These are phyloP conservation scores for Phytophthora cactorum DNA, from an alignment of 352 stramenopile species.

Conservation along the genomic window DNA sequence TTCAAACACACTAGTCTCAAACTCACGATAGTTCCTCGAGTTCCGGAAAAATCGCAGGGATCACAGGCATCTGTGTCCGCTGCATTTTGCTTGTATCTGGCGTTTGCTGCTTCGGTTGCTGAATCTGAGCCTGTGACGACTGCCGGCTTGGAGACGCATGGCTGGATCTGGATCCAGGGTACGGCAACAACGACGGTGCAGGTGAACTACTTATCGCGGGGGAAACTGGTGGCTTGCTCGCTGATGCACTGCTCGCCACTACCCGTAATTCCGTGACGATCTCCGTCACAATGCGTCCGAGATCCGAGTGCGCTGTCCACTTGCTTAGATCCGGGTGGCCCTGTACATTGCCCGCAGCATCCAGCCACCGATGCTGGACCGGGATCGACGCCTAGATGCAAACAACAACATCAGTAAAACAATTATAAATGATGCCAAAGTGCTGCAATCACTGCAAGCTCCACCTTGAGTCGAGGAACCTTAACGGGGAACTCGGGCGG, in stretches of 20 bases:
- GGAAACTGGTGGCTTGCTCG: conserved; percentile 33
- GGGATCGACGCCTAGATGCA: conserved; percentile 61
- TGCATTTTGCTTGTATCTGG: conserved; percentile 49
- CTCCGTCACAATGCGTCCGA: conserved; percentile 81
- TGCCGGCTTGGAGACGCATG: conserved; percentile 39
- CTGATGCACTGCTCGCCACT: conserved; percentile 17
- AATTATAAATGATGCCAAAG: not conserved
- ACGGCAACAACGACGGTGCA: conserved; percentile 27
- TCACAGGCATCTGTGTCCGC: conserved; percentile 77
- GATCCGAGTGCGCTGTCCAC: conserved; percentile 85
- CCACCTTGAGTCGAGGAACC: conserved; percentile 66
- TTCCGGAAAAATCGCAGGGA: conserved; percentile 74
- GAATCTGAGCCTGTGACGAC: conserved; percentile 41
- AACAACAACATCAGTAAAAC: not conserved
- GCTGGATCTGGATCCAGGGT: conserved; percentile 31
- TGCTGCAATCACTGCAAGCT: not conserved
- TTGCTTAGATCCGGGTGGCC: conserved; percentile 76
- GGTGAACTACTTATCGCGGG: conserved; percentile 26
- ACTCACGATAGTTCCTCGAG: conserved; percentile 83
- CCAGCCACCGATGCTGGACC: conserved; percentile 78
- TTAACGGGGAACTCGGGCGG: conserved; percentile 76
- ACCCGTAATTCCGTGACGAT: conserved; percentile 65
- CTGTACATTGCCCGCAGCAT: conserved; percentile 72
- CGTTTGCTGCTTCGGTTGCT: conserved; percentile 40
- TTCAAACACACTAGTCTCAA: conserved; percentile 3